Evolutionary conservation across 306 rosid genomes (phyloP), one percentile per base, ranked within the genome.

Genomic region (Benincasa hispida): DNA sequence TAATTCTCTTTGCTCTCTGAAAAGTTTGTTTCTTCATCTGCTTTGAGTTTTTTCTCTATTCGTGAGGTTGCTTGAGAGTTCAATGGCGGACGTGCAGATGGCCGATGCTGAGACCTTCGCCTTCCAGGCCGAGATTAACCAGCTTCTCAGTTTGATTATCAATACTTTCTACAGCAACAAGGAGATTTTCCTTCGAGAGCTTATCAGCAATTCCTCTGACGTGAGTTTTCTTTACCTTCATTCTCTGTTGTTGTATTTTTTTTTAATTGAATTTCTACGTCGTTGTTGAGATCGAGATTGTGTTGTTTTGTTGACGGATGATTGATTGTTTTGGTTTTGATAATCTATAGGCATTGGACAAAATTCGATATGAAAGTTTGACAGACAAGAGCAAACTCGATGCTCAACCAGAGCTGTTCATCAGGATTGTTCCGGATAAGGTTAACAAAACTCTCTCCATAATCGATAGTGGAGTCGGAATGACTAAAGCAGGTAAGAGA

Each of bases 171-270:
- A 89, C 69, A 86, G 89, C 81, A 89, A 89, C 85, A 89, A 89
- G 69, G 94, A 89, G 90, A 89, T 89, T n/a, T 89, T 89, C 83
- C 85, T 89, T 59, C 91, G 91, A 5, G 94, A 89, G 58, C 3
- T 89, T 12, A 80, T 89, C 72, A 89, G 91, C 83, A 89, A 89
- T 12, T 14, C 91, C 4, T 89, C 91, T 2, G 91, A 89, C 54
- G 91, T 89, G 78, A 60, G 85, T 63, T 8, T 35, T 18, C 11
- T 1, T 3, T 10, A 10, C 1, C 8, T 35, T 21, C 39, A 2
- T 10, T 66, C 21, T 41, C 22, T 66, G 8, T 66, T 14, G 1
- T 35, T 28, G 30, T 12, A 2, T 60, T 14, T 7, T 25, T 2
- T 41, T 41, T 47, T 2, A 0, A 15, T 19, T 5, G 30, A 60